phyloP scores from a whole-genome alignment of 176 grass and related monocot species.

The Rhipidocladum racemiflorum region DNA sequence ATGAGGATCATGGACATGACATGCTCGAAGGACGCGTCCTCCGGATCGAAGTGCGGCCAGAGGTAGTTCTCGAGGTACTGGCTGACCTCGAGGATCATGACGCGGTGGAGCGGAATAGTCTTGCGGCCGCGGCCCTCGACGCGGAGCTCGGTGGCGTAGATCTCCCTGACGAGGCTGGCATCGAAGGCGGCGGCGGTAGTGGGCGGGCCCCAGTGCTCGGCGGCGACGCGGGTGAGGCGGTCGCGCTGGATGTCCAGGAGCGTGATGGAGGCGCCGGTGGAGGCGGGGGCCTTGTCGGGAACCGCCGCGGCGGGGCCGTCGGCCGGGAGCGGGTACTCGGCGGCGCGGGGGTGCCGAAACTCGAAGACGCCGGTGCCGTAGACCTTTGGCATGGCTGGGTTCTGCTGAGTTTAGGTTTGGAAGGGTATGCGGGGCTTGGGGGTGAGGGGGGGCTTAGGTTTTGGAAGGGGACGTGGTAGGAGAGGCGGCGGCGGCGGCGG shows the following conservation, averaged over 20 bases:
- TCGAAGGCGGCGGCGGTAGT: conserved; percentile 45
- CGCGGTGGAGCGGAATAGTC: conserved; percentile 85
- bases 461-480: neutral
- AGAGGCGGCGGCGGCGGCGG: neutral
- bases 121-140: conserved; percentile 58
- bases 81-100: conserved; percentile 98
- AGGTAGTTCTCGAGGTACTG: conserved; percentile 99
- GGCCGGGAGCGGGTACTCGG: conserved; percentile 69
- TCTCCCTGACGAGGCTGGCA: conserved; percentile 74
- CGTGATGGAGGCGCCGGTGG: conserved; percentile 53
- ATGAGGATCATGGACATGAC: conserved; percentile 96
- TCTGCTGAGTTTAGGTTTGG: neutral
- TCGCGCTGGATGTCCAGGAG: conserved; percentile 92
- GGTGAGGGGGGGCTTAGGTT: neutral
- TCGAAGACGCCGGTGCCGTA: conserved; percentile 87
- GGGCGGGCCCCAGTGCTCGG: conserved; percentile 60
- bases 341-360: conserved; percentile 87
- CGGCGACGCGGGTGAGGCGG: conserved; percentile 69
- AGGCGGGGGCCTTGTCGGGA: conserved; percentile 39
- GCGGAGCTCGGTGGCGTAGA: conserved; percentile 67
- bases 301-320: neutral
- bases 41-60: conserved; percentile 85
- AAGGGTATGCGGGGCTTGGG: too few relatives aligned
- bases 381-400: conserved; percentile 80
- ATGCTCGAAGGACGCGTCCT: conserved; percentile 70